These are phyloP conservation scores for Ceriops zippeliana DNA, from an alignment of 345 rosid genomes.

Conservation along the genomic window DNA sequence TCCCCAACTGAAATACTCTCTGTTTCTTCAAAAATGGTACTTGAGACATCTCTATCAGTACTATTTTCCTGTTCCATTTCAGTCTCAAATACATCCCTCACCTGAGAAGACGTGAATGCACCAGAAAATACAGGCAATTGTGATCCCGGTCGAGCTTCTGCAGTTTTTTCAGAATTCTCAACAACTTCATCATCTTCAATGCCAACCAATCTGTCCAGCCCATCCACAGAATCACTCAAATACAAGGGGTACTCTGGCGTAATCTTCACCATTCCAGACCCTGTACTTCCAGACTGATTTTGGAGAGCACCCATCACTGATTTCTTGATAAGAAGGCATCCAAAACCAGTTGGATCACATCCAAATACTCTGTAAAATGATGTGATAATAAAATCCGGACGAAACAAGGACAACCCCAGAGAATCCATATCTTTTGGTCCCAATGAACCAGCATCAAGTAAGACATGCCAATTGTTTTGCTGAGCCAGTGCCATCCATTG, in stretches of 20 bases:
- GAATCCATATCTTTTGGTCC: conserved; percentile 99
- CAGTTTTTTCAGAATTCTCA: conserved; percentile 46
- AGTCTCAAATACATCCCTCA: conserved; percentile 82
- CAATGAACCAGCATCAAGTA: conserved; percentile 96
- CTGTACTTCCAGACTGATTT: conserved; percentile 81
- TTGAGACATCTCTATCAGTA: conserved; percentile 78
- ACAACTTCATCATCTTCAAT: conserved; percentile 51
- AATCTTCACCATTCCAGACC: conserved; percentile 96
- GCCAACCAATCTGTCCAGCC: conserved; percentile 59
- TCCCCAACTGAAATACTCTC: conserved; percentile 92
- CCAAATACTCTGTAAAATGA: conserved; percentile 98
- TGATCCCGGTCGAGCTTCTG: conserved; percentile 52
- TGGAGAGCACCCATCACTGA: conserved; percentile 95
- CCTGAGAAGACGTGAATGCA: conserved; percentile 80
- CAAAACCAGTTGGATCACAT: conserved; percentile 95
- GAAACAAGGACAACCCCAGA: conserved; percentile 88
- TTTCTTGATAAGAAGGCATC: conserved; percentile 94
- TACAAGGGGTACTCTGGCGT: conserved; percentile 91
- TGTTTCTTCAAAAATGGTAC: conserved; percentile 91
- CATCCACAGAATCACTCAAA: conserved; percentile 88
- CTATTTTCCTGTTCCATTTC: conserved; percentile 85
- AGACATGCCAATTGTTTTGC: conserved; percentile 97
- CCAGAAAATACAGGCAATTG: conserved; percentile 97
- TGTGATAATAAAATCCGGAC: conserved; percentile 93
- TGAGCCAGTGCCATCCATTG: conserved; percentile 99